Conservation (phyloP, 1,284 basidiomycete species). For the Pseudomicrostroma phylloplanum region DNA sequence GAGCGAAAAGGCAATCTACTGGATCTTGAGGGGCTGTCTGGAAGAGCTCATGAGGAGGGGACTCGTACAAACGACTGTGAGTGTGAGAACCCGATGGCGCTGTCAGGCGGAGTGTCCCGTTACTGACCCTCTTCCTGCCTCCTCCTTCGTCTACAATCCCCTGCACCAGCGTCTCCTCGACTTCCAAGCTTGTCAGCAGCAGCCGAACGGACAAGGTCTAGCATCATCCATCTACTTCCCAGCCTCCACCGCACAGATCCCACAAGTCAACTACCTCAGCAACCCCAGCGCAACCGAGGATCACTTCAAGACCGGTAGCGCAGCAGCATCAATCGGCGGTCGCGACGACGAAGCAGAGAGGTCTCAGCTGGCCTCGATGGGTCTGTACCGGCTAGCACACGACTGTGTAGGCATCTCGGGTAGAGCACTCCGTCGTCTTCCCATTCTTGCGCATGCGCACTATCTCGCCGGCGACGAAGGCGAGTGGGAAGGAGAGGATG, state of each 20-base stretch:
- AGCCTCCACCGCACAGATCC: too few relatives aligned
- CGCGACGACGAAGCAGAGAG: not conserved
- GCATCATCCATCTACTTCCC: too few relatives aligned
- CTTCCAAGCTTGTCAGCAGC: too few relatives aligned
- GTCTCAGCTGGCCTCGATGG: not conserved
- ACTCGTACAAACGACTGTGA: constrained; percentile 56
- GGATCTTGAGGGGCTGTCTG: constrained; percentile 79
- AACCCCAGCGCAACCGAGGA: too few relatives aligned
- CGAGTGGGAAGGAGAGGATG: too few relatives aligned
- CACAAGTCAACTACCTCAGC: too few relatives aligned
- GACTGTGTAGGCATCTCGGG: constrained; percentile 67
- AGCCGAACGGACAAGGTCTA: too few relatives aligned
- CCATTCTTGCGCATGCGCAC: constrained; percentile 80
- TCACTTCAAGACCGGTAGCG: too few relatives aligned
- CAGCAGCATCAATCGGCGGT: not conserved
- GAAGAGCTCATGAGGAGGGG: constrained; percentile 69
- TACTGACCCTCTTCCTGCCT: too few relatives aligned
- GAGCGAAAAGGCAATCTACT: constrained; percentile 81
- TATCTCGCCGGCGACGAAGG: constrained; percentile 57
- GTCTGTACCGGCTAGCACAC: not conserved
- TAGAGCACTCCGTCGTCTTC: constrained; percentile 76
- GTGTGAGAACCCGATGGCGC: not conserved
- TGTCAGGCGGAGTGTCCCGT: not conserved
- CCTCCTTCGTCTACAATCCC: too few relatives aligned
- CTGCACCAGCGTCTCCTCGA: too few relatives aligned